Percentiles rank a stretch among this genome's conserved stretches.
Conservation (phyloP, 2,329 filamentous ascomycete species). For the Phyllosticta capitalensis region DNA sequence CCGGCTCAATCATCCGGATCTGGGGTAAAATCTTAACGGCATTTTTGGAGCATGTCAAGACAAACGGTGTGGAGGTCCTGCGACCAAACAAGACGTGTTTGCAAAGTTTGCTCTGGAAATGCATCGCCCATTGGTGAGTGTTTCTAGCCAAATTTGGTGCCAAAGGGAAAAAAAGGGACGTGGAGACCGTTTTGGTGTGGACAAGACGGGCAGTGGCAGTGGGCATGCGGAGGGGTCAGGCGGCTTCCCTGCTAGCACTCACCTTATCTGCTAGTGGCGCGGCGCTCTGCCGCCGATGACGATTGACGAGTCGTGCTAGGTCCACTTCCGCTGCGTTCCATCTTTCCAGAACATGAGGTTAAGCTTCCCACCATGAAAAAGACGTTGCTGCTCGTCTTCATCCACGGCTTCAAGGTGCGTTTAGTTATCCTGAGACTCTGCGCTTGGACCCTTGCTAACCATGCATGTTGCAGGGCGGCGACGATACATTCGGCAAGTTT, state of each 20-base stretch:
- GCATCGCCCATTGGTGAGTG: background rate
- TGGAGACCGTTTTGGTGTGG: too few relatives aligned
- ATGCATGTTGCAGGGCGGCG: constrained; percentile 55
- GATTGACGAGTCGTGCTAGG: background rate
- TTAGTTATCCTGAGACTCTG: background rate
- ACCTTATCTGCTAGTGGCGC: constrained; percentile 1
- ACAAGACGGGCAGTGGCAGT: constrained; percentile 3
- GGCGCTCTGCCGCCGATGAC: background rate
- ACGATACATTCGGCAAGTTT: constrained; percentile 69
- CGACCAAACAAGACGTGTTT: background rate
- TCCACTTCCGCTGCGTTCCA: background rate
- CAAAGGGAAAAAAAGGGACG: background rate
- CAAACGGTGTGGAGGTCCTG: too few relatives aligned
- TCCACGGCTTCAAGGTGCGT: constrained; percentile 74
- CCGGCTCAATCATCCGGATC: too few relatives aligned
- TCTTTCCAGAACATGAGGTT: constrained; percentile 1
- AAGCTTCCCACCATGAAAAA: constrained; percentile 52
- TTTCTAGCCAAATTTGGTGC: background rate
- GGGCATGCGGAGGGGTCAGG: background rate
- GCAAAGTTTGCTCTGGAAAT: background rate
- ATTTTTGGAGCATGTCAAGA: too few relatives aligned
- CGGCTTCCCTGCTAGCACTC: background rate
- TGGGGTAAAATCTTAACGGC: too few relatives aligned
- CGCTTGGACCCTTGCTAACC: constrained; percentile 3
- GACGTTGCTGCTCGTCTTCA: constrained; percentile 72